Conservation (phyloP, 202 grass and related monocot species). For the Hordeum pubiflorum region DNA sequence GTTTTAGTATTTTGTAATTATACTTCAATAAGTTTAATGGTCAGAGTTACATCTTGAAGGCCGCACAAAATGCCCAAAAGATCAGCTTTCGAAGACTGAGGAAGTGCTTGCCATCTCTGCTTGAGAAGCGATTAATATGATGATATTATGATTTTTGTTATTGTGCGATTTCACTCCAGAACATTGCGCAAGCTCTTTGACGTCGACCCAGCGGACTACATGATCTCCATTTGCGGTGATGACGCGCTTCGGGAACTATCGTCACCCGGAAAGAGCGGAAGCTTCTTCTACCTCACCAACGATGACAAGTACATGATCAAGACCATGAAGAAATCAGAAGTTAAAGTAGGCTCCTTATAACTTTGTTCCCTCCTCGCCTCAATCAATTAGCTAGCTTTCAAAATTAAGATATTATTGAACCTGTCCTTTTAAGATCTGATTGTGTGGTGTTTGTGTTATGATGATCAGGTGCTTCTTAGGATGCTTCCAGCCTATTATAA, state of each 20-base stretch:
- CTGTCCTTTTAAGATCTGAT: background rate
- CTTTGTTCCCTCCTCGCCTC: background rate
- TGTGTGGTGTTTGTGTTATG: background rate
- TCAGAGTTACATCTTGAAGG: too few relatives aligned
- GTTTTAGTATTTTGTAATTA: too few relatives aligned
- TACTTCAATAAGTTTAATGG: too few relatives aligned
- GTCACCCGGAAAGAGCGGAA: slow-evolving; percentile 80
- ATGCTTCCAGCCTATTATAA: slow-evolving; percentile 95
- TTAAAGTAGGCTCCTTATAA: slow-evolving; percentile 39
- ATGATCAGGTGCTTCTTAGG: slow-evolving; percentile 70
- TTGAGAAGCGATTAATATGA: background rate
- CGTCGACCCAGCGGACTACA: slow-evolving; percentile 77
- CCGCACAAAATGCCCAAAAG: too few relatives aligned
- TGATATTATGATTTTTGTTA: background rate
- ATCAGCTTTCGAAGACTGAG: background rate
- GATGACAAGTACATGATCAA: slow-evolving; percentile 97
- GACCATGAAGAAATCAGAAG: slow-evolving; percentile 93
- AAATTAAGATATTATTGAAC: background rate
- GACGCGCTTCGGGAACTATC: slow-evolving; percentile 78
- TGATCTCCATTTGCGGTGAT: slow-evolving; percentile 72
- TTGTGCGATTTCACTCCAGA: slow-evolving; percentile 24
- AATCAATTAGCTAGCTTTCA: background rate
- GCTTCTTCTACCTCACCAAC: slow-evolving; percentile 93
- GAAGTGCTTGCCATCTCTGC: background rate
- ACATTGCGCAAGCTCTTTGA: slow-evolving; percentile 79